Conservation (phyloP, 306 rosid species). For the Cucurbita moschata region DNA sequence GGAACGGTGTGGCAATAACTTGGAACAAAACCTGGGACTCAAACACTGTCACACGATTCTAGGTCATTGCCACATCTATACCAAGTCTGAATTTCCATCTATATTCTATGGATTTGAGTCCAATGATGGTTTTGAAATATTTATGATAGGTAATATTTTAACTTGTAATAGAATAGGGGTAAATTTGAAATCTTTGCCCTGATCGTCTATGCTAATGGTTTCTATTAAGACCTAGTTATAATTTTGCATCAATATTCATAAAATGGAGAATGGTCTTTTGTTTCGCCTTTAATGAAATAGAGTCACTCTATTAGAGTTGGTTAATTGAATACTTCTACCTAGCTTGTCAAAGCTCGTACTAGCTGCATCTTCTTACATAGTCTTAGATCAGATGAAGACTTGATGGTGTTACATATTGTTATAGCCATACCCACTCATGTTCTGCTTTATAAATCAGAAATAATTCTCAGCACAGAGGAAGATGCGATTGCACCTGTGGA, state of each 20-base stretch:
- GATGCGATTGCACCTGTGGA: slow-evolving; percentile 50
- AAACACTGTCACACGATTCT: not conserved
- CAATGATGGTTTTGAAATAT: too few species aligned
- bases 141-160: not conserved
- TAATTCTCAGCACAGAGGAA: slow-evolving; percentile 62
- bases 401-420: not conserved
- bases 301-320: not conserved
- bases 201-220: not conserved
- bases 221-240: not conserved
- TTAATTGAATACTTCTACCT: not conserved
- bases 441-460: slow-evolving; percentile 30
- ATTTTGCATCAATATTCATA: not conserved
- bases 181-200: too few species aligned
- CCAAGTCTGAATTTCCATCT: not conserved
- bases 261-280: not conserved
- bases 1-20: not conserved
- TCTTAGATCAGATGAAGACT: not conserved
- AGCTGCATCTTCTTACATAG: not conserved
- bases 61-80: not conserved
- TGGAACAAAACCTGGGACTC: not conserved
- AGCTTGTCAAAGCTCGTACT: not conserved
- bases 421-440: slow-evolving; percentile 9
- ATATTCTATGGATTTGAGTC: too few species aligned
- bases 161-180: not conserved
- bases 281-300: not conserved